Evolutionary conservation across 1,284 basidiomycete species (phyloP).

Genomic region (Irpex rosettiformis): DNA sequence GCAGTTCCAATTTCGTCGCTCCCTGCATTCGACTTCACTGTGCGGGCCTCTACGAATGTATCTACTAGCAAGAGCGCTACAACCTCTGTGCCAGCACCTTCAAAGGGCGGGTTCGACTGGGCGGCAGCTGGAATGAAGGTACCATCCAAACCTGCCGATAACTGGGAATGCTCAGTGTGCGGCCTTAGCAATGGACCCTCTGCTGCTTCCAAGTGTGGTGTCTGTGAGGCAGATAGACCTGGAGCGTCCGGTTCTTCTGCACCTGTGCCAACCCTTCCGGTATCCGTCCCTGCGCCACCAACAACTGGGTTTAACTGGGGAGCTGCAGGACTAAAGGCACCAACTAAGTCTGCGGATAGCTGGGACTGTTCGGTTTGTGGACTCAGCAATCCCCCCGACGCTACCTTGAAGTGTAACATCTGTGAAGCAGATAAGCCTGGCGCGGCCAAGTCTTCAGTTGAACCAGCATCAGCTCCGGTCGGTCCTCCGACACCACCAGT

Average conservation of each 20-base stretch:
- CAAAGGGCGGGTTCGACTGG: slow-evolving; percentile 36
- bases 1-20: slow-evolving; percentile 30
- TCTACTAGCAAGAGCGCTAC: neutral
- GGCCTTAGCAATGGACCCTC: slow-evolving; percentile 40
- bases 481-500: neutral
- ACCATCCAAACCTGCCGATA: slow-evolving; percentile 19
- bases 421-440: slow-evolving; percentile 35
- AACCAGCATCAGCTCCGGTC: neutral
- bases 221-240: slow-evolving; percentile 40
- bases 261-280: slow-evolving; percentile 20
- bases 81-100: neutral
- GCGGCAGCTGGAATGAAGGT: slow-evolving; percentile 23
- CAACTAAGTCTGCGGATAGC: slow-evolving; percentile 24
- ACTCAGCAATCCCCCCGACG: slow-evolving; percentile 39
- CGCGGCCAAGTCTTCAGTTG: slow-evolving; percentile 13
- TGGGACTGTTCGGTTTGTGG: slow-evolving; percentile 46
- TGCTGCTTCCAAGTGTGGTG: slow-evolving; percentile 44
- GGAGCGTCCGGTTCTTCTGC: slow-evolving; percentile 13
- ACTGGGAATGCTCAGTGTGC: slow-evolving; percentile 47
- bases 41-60: slow-evolving; percentile 26
- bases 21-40: slow-evolving; percentile 45
- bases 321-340: slow-evolving; percentile 45
- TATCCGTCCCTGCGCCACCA: neutral
- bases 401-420: slow-evolving; percentile 34
- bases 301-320: slow-evolving; percentile 46